Evolutionary conservation across 2,329 filamentous ascomycete genomes (phyloP).

Genomic region (Fusarium compactum): DNA sequence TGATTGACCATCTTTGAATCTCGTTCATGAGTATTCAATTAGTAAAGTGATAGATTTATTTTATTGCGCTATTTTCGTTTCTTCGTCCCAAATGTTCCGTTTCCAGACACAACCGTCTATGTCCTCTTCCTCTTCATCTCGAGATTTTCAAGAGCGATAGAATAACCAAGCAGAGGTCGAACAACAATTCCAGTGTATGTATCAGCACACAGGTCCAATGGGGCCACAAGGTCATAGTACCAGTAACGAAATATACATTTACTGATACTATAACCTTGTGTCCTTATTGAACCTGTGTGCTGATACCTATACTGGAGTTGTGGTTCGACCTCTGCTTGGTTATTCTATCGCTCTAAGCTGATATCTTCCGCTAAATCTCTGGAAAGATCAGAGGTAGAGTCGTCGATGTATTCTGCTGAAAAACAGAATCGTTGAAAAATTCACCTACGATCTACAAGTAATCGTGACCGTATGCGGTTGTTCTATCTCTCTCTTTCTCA

Average conservation of each 20-base stretch:
- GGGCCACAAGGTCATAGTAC: background rate
- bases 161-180: background rate
- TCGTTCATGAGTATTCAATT: background rate
- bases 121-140: background rate
- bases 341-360: background rate
- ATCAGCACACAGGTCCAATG: background rate
- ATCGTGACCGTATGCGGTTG: background rate
- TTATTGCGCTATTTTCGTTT: constrained; percentile 14
- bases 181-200: background rate
- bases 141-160: background rate
- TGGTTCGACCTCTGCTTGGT: background rate
- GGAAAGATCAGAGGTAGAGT: background rate
- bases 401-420: background rate
- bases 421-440: background rate
- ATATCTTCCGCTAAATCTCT: background rate
- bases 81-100: constrained; percentile 1
- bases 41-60: background rate
- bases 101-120: background rate
- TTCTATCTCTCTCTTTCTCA: background rate
- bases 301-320: background rate
- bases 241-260: background rate
- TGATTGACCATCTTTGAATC: too few relatives aligned
- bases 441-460: constrained; percentile 8
- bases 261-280: background rate
- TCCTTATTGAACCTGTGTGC: background rate